Evolutionary conservation across 306 rosid species (phyloP), one percentile per base, ranked within the genome.

Genomic region (Citrullus amarus): DNA sequence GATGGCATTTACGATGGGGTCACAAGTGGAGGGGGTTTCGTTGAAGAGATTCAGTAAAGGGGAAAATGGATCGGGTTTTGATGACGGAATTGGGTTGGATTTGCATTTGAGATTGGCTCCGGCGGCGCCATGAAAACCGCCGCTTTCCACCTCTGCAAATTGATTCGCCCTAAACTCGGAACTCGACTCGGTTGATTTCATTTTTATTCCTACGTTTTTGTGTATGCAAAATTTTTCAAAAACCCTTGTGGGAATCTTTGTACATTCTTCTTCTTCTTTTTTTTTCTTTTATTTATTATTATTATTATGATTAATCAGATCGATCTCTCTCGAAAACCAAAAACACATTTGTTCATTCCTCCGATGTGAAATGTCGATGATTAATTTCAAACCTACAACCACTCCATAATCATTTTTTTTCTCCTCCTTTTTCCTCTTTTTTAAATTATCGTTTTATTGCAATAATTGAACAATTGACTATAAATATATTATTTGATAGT

Each of bases 81-180:
- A 96, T 71, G 98, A 92, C 15, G 81, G 89, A 55, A 81, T 89
- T 87, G 99, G 98, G 84, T 83, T 96, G 86, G 96, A 96, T 79
- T 88, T 96, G 79, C 99, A 92, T 56, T 91, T 96, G 9, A 87
- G 98, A 73, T 96, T 96, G 6, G 92, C 93, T 1, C 96, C 97
- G 30, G 91, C 96, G 79, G 89, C 87, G 11, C 88, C 93, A 3
- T 91, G 80, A 83, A 66, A 16, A 9, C 12, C 15, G 22, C 43
- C 3, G 15, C 28, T 28, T 32, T 32, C 36, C 36, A 32, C 36
- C 36, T 32, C 36, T 32, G 36, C 36, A 32, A 32, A 32, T 32
- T 30, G 70, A 16, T 6, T 63, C 70, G 14, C 50, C 22, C 50
- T 2, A 38, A 60, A 39, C 50, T 39, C 44, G 48, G 25, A 34